Percentiles rank a stretch among this genome's conserved stretches.
Conservation (phyloP, 2,329 filamentous ascomycete species). For the Stromatinia cepivora region DNA sequence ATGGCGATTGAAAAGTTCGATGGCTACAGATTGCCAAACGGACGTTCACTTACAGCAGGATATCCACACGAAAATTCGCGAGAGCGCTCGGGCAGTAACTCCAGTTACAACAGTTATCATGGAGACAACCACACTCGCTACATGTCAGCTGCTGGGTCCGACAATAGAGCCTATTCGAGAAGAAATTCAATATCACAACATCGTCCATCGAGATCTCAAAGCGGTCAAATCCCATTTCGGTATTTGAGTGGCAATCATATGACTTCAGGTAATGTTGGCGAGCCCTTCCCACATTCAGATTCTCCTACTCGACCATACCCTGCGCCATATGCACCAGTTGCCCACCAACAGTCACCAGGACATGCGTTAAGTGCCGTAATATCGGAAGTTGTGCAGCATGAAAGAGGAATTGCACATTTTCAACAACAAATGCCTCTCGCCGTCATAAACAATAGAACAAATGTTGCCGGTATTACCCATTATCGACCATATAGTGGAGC, state of each 20-base stretch:
- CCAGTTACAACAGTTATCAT: slow-evolving; percentile 20
- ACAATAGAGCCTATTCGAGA: neutral
- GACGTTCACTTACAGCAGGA: slow-evolving; percentile 5
- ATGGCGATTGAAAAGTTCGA: slow-evolving; percentile 19
- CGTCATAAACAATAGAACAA: neutral
- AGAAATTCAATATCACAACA: slow-evolving; percentile 18
- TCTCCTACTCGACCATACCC: neutral
- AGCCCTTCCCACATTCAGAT: neutral
- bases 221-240: neutral
- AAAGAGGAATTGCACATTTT: slow-evolving; percentile 8
- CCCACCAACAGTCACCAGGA: neutral
- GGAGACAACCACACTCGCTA: slow-evolving; percentile 1
- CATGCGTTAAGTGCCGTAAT: neutral
- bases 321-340: neutral
- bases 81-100: slow-evolving; percentile 24
- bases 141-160: neutral
- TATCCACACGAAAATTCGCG: slow-evolving; percentile 20
- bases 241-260: slow-evolving; percentile 9
- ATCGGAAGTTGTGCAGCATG: slow-evolving; percentile 22
- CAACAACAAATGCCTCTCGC: slow-evolving; percentile 16
- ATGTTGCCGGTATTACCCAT: neutral
- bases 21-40: slow-evolving; percentile 12
- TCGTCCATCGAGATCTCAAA: slow-evolving; percentile 20
- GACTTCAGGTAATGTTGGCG: neutral
- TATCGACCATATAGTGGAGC: neutral